Base-by-base conservation (phyloP, 306 rosid genomes). In the Prunus kanzakura region DNA sequence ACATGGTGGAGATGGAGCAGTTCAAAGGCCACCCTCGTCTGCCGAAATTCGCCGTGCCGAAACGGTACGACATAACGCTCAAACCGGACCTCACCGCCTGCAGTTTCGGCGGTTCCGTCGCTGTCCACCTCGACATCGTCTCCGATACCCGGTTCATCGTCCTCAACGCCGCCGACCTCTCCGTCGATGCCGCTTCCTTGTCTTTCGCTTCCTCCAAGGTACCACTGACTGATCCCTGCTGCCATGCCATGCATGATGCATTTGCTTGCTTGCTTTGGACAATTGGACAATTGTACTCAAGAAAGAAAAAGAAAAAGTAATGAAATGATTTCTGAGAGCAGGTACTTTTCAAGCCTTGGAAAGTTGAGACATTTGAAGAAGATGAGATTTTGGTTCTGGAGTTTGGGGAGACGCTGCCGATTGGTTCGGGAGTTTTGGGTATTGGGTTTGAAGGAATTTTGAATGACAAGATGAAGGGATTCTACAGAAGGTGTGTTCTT, bases 401-500 rank as follows among this genome's bases (percentile, higher is more conserved):
- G 85, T 90, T 95, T 30, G 54, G 86, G 0, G 89, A 92, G 75
- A 30, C 71, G 1, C 64, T 95, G 25, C 96, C 90, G 3, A 27
- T 74, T 64, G 98, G 97, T 41, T 63, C 64, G 19, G 98, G 97
- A 73, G 35, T 30, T 30, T 30, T 30, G 35, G 35, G 35, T 4
- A 30, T 30, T 30, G 1, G 35, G 78, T 95, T 92, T 82, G 84
- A 95, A 67, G 98, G 97, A 78, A 82, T 64, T 67, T 81, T 95
- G 87, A 92, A 89, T 69, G 97, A 94, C 80, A 85, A 74, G 73
- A 90, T 90, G 96, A 92, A 92, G 86, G 97, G 98, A 1, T 92
- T 94, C 74, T 90, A 89, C 81, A 85, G 86, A 85, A 90, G 96
- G 96, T 86, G 10, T 52, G 80, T 4, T 10, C 45, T 16, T 68